Evolutionary conservation across 805 yeast genomes (phyloP), one percentile per base, ranked within the genome.

Genomic region (Suhomyces prunicola): DNA sequence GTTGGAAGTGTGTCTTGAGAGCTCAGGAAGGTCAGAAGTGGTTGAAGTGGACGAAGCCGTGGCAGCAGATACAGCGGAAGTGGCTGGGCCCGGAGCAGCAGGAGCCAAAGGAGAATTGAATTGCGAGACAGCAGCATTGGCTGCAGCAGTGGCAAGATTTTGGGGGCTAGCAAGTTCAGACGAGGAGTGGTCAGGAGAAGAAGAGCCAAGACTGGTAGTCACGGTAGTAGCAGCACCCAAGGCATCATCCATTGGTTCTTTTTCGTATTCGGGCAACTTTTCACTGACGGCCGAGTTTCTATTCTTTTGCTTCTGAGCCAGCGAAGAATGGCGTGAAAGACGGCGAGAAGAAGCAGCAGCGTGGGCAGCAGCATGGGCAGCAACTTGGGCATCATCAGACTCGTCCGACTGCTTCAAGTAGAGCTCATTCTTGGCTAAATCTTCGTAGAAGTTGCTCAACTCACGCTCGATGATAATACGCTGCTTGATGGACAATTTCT

Each of bases 401-500:
- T 54, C 56, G 39, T 58, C 65, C 24, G 63, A 57, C 35, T 59
- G 61, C 56, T 76, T 76, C 62, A 76, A 70, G 57, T 73, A 71
- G 45, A 76, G 66, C 59, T 79, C 81, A 22, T 64, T 63, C 24
- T 55, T 64, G 26, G 65, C 50, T 55, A 81, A 65, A 49, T 71
- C 76, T 17, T 77, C 81, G 61, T 79, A 81, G 61, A 70, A 78
- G 42, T 54, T 58, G 45, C 73, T 70, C 58, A 80, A 72, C 54
- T 78, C 80, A 15, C 79, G 64, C 58, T 71, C 78, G 54, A 76
- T 76, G 50, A 74, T 78, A 39, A 77, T 67, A 54, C 72, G 67
- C 52, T 76, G 78, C 50, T 68, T 72, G 23, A 75, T 66, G 22
- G 70, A 52, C 50, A 74, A 63, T 26, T 65, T 62, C 31, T 62